A percentile compares a stretch with the other conserved stretches of the same genome.
Conservation (phyloP, 306 rosid genomes). For the Vigna radiata region DNA sequence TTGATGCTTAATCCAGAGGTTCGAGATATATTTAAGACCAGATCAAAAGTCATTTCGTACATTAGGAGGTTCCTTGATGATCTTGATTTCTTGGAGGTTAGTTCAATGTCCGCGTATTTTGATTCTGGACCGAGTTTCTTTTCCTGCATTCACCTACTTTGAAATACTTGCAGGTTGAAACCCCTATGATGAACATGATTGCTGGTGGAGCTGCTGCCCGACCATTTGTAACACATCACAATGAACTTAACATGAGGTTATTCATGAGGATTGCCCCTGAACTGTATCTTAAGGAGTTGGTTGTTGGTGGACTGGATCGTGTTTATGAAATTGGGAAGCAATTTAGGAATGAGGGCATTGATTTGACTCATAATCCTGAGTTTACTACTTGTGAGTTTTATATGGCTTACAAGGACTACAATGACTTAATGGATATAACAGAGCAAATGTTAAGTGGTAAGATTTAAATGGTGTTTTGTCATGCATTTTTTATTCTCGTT, state of each 20-base stretch:
- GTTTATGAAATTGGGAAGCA: conserved; percentile 99
- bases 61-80: conserved; percentile 74
- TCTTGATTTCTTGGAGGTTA: conserved; percentile 92
- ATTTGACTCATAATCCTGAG: conserved; percentile 96
- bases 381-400: conserved; percentile 97
- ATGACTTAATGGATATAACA: conserved; percentile 84
- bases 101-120: conserved; percentile 40
- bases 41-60: conserved; percentile 68
- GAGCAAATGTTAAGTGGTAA: conserved; percentile 91
- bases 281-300: conserved; percentile 88
- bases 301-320: conserved; percentile 96
- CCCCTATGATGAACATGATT: conserved; percentile 99
- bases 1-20: conserved; percentile 85
- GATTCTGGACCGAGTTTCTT: conserved; percentile 20
- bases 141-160: conserved; percentile 34
- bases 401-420: conserved; percentile 90
- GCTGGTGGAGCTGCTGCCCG: conserved; percentile 98
- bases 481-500: conserved; percentile 4
- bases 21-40: conserved; percentile 84
- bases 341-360: conserved; percentile 97
- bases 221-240: conserved; percentile 91
- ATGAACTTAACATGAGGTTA: conserved; percentile 86
- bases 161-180: conserved; percentile 75
- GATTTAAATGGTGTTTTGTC: conserved; percentile 21
- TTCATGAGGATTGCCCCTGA: conserved; percentile 96